phyloP scores from a whole-genome alignment of 176 grass and related monocot genomes.

The Juncus inflexus region DNA sequence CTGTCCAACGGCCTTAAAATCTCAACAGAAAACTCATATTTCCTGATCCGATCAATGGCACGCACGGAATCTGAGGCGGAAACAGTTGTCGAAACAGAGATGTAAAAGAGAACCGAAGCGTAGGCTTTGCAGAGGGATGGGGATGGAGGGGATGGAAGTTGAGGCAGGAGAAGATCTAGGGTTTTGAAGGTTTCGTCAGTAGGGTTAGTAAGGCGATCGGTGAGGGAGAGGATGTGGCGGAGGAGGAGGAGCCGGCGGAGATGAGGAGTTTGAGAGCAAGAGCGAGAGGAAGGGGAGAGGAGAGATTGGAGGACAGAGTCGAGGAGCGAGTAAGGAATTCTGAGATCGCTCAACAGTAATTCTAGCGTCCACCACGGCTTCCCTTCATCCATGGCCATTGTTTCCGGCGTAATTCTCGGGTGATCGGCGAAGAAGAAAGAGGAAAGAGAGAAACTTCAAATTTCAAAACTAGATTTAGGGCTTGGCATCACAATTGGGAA shows the following conservation, averaged over 20 bases:
- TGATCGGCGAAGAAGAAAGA: no score
- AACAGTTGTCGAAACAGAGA: slow-evolving; percentile 1
- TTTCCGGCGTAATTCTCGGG: no score
- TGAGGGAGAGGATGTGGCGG: background rate
- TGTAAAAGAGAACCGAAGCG: slow-evolving; percentile 16
- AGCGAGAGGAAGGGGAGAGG: slow-evolving; percentile 6
- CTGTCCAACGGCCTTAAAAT: slow-evolving; percentile 3
- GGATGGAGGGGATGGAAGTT: background rate
- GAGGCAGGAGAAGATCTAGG: slow-evolving; percentile 6
- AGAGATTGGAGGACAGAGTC: background rate
- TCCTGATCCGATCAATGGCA: slow-evolving; percentile 5
- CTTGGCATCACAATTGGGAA: no score
- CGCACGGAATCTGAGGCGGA: background rate
- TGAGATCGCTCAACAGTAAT: background rate
- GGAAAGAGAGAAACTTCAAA: no score
- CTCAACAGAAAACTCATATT: slow-evolving; percentile 7
- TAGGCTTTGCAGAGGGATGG: slow-evolving; percentile 14
- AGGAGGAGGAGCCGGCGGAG: background rate
- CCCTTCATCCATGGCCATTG: slow-evolving; percentile 4
- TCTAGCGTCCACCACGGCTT: slow-evolving; percentile 20
- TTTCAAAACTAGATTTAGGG: no score
- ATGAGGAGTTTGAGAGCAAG: background rate
- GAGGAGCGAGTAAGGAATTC: background rate
- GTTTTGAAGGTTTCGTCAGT: background rate
- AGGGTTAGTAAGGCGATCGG: background rate